Percentiles rank a stretch among this genome's conserved stretches.
Conservation (phyloP, 306 rosid species). For the Ormosia emarginata region DNA sequence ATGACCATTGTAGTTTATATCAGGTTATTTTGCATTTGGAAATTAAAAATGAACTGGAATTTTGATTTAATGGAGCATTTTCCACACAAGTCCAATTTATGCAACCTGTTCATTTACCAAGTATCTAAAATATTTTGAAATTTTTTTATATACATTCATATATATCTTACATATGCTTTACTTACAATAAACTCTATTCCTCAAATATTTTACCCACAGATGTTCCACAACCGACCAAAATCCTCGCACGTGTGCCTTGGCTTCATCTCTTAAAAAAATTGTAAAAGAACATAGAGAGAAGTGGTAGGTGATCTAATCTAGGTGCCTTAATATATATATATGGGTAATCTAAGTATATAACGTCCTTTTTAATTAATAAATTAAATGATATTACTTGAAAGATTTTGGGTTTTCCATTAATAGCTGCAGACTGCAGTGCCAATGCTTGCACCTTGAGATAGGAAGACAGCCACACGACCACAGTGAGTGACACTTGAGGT, state of each 20-base stretch:
- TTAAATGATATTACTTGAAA: background rate
- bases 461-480: constrained; percentile 1
- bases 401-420: constrained; percentile 2
- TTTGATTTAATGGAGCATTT: background rate
- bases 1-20: no score
- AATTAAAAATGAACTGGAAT: background rate
- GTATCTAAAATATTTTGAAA: no score
- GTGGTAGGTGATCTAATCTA: background rate
- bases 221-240: constrained; percentile 42
- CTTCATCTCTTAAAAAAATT: background rate
- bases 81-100: background rate
- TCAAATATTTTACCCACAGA: no score
- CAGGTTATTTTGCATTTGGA: background rate
- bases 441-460: background rate
- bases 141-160: no score
- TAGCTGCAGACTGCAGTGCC: constrained; percentile 1
- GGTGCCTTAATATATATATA: no score
- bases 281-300: background rate
- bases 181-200: no score
- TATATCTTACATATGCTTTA: no score
- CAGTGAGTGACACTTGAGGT: constrained; percentile 12
- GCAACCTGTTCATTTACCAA: background rate
- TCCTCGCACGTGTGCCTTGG: constrained; percentile 31
- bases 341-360: background rate
- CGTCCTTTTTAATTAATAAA: background rate